Evolutionary conservation across 2,329 filamentous ascomycete genomes (phyloP), one percentile per base, ranked within the genome.

Genomic region (Trichoderma aggressivum): DNA sequence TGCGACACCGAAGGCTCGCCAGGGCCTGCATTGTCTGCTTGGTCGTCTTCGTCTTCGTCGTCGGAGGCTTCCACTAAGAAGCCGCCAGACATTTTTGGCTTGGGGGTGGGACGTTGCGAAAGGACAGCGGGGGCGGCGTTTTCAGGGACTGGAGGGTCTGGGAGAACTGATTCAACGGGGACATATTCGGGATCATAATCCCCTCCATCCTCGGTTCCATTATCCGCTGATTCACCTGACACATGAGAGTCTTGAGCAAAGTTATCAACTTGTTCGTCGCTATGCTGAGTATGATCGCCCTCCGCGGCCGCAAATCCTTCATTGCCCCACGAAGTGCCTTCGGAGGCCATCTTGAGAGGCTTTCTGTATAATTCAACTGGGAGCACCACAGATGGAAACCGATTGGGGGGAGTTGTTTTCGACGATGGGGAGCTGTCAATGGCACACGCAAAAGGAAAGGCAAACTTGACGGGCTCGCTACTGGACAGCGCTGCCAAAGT

Each of bases 21-120:
- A 32, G 64, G 62, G n/a, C 28, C 55, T 60, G 63, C 39, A 60
- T 36, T 63, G 18, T 50, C 66, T 39, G 30, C 60, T 14, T 62
- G 63, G 43, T 74, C 73, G 16, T 73, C 26, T 28, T 28, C 87
- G 26, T 73, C 87, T 75, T 89, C 87, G 39, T 88, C 86, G 74
- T 89, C 88, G 34, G 87, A 89, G 68, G 86, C 88, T 78, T 86
- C 87, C 75, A 89, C 84, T 77, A 89, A 80, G 80, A 90, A 90
- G 58, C 88, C 88, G 55, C 87, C 87, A 28, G 86, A 85, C 72
- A 85, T 88, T 79, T 88, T 88, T 39, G 86, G 89, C 80, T 91
- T 91, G 72, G 80, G 75, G 5, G 78, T 43, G 72, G 76, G 75
- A 68, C 75, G 77, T 72, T 79, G 80, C 18, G 76, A 75, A 30